Evolutionary conservation across 2,329 filamentous ascomycete species (phyloP).

Genomic region (Diaporthe citriasiana): DNA sequence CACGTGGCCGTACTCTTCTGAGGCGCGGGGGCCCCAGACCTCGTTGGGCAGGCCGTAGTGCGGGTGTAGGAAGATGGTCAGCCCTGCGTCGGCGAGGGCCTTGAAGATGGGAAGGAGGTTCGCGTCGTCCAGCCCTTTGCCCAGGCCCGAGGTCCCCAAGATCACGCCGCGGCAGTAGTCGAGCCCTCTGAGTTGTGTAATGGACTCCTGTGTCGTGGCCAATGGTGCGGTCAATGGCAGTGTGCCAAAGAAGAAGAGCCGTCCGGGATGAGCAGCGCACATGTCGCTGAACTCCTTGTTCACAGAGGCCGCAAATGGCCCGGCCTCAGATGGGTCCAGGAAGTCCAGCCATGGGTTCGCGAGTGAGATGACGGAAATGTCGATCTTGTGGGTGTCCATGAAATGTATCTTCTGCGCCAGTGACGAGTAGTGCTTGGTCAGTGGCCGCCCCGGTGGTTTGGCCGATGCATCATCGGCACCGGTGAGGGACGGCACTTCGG

Average conservation of each 20-base stretch:
- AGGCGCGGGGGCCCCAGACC: conserved; percentile 81
- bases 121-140: conserved; percentile 84
- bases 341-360: conserved; percentile 98
- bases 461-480: conserved; percentile 64
- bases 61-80: conserved; percentile 88
- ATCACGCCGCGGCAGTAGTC: conserved; percentile 86
- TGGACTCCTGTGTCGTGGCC: conserved; percentile 73
- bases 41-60: conserved; percentile 89
- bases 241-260: conserved; percentile 86
- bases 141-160: conserved; percentile 86
- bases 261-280: conserved; percentile 75
- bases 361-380: conserved; percentile 86
- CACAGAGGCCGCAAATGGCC: conserved; percentile 73
- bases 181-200: conserved; percentile 72
- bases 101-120: conserved; percentile 79
- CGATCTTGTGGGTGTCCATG: conserved; percentile 88
- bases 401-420: conserved; percentile 85
- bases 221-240: conserved; percentile 80
- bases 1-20: conserved; percentile 85
- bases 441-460: conserved; percentile 80
- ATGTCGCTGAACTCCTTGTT: conserved; percentile 84
- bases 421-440: conserved; percentile 87
- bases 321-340: conserved; percentile 72
- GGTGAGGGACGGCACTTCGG: conserved; percentile 49
- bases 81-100: conserved; percentile 73